Evolutionary conservation across 305 asterid genomes (phyloP), one percentile per base, ranked within the genome.

Genomic region (Ruellia speciosa): DNA sequence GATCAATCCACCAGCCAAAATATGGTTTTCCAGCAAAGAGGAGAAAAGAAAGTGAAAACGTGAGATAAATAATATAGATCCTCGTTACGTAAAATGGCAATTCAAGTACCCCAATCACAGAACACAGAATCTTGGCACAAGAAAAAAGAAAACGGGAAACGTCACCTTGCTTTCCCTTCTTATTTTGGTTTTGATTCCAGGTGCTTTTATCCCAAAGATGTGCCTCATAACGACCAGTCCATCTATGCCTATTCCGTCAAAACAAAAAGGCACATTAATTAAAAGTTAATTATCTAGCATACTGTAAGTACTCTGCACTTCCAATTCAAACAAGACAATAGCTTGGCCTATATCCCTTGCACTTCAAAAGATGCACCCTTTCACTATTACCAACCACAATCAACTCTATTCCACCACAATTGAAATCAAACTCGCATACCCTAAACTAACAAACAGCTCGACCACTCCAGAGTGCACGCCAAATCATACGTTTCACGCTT

Each of bases 171-270:
- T 92, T 92, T 68, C 99, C 99, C 74, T 92, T 92, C 79, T 92
- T 92, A 65, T 92, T 92, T 64, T 92, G 99, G 71, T 84, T 92
- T 63, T 92, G 96, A 75, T 92, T 92, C 99, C 99, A 92, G 58
- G 99, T 92, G 70, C 89, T 92, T 80, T 88, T 92, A 73, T 92
- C 99, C 99, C 99, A 92, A 59, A 92, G 90, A 78, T 92, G 99
- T 52, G 99, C 99, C 77, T 92, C 99, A 72, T 92, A 92, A 58
- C 99, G 93, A 66, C 99, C 99, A 35, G 99, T 92, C 99, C 99
- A 92, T 54, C 99, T 77, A 79, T 92, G 99, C 90, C 99, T 92
- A 65, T 18, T 62, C 31, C 71, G 66, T 56, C 52, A 60, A 40
- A 68, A 49, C 41, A 65, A 64, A n/a, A 49, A 60, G 13, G 47